These are phyloP conservation scores for Cryphonectria carpinicola DNA, from an alignment of 2,329 filamentous ascomycete genomes.

Conservation along the genomic window DNA sequence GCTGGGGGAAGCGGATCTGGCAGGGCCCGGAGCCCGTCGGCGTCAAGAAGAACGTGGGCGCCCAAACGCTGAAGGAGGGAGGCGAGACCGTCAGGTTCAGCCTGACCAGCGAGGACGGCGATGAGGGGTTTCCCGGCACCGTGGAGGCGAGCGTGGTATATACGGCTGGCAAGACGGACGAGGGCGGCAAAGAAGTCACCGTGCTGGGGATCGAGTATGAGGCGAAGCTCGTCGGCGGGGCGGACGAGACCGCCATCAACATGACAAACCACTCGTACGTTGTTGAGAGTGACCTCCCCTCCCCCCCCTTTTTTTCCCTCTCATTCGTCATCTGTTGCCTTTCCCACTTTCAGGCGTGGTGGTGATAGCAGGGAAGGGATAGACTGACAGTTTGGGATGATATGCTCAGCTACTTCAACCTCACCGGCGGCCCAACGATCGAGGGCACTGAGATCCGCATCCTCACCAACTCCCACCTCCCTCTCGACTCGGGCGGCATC, in stretches of 20 bases:
- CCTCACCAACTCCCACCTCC: constrained; percentile 67
- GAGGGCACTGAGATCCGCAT: constrained; percentile 70
- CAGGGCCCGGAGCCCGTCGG: constrained; percentile 69
- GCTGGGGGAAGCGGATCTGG: constrained; percentile 84
- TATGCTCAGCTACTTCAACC: constrained; percentile 66
- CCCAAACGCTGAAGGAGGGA: constrained; percentile 49
- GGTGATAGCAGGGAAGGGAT: too few species aligned
- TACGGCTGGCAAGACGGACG: constrained; percentile 67
- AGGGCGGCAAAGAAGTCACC: constrained; percentile 63
- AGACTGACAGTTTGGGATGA: neutral
- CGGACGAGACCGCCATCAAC: constrained; percentile 88
- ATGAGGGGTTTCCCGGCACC: constrained; percentile 88
- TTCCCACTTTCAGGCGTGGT: neutral
- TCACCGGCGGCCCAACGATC: constrained; percentile 56
- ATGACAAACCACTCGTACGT: constrained; percentile 92
- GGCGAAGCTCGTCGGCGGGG: constrained; percentile 76
- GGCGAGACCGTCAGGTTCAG: constrained; percentile 70
- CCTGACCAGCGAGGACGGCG: constrained; percentile 74
- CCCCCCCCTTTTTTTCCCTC: neutral
- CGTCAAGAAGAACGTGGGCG: constrained; percentile 47
- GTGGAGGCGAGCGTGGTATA: constrained; percentile 81
- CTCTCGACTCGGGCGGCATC: constrained; percentile 73
- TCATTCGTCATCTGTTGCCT: neutral
- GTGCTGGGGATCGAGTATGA: constrained; percentile 89
- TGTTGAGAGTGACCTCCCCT: neutral